Percentiles rank a stretch among this genome's conserved stretches.
Conservation (phyloP, 129 eudicot genomes). For the Flaveria ramosissima region DNA sequence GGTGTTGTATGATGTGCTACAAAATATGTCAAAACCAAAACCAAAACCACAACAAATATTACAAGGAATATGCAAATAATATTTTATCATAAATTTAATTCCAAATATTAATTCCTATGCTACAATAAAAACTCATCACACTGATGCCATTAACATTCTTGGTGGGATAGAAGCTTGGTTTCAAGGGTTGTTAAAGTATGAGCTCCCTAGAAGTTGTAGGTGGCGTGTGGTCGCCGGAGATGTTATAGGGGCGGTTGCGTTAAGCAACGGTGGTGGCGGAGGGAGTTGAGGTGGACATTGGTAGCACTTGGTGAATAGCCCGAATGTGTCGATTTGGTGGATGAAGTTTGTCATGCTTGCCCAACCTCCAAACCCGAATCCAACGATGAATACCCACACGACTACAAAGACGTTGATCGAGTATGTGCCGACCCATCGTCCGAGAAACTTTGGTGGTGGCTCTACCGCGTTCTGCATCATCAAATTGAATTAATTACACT, state of each 20-base stretch:
- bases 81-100: constrained; percentile 35
- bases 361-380: constrained; percentile 98
- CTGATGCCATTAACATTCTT: constrained; percentile 19
- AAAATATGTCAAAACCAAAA: constrained; percentile 25
- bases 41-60: constrained; percentile 33
- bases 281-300: constrained; percentile 86
- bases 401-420: constrained; percentile 77
- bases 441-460: constrained; percentile 82
- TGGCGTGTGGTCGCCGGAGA: constrained; percentile 49
- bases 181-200: constrained; percentile 35
- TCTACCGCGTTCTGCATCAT: constrained; percentile 82
- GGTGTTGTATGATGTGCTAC: constrained; percentile 14
- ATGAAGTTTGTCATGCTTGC: constrained; percentile 88
- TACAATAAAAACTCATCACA: constrained; percentile 40
- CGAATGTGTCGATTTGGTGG: constrained; percentile 94
- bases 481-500: background rate
- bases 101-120: constrained; percentile 36
- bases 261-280: constrained; percentile 47
- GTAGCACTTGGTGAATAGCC: constrained; percentile 90
- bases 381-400: constrained; percentile 87
- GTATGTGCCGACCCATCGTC: constrained; percentile 83
- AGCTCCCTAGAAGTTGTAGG: constrained; percentile 37
- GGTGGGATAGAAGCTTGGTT: constrained; percentile 34
- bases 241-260: constrained; percentile 57
- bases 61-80: constrained; percentile 31